Evolutionary conservation across 257 asterid species (phyloP).

Genomic region (Asclepias syriaca): DNA sequence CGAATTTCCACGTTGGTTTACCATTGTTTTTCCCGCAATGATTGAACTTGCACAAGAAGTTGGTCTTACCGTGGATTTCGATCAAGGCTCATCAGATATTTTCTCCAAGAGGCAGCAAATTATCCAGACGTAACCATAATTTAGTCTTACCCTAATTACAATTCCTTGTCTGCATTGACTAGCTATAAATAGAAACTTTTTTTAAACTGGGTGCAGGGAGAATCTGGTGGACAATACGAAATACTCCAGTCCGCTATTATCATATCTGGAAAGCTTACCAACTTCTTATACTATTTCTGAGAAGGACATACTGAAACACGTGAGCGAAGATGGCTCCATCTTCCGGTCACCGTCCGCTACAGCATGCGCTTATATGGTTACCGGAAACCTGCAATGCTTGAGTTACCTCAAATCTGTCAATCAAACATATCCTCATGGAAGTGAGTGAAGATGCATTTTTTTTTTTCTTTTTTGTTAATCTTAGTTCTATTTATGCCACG

Average conservation of each 20-base stretch:
- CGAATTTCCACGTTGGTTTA: conserved; percentile 41
- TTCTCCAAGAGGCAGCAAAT: conserved; percentile 27
- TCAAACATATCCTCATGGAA: conserved; percentile 42
- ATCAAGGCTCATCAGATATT: conserved; percentile 16
- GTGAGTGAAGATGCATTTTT: conserved; percentile 1
- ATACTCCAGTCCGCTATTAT: conserved; percentile 25
- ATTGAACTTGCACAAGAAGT: conserved; percentile 34
- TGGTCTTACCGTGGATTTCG: conserved; percentile 24
- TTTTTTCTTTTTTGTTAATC: background rate
- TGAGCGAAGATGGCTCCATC: conserved; percentile 37
- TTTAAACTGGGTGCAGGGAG: conserved; percentile 21
- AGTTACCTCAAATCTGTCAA: conserved; percentile 32
- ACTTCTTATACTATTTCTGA: conserved; percentile 1
- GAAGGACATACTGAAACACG: conserved; percentile 9
- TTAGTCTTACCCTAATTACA: too few relatives aligned
- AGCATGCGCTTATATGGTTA: conserved; percentile 38
- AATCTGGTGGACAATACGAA: conserved; percentile 12
- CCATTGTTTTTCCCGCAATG: conserved; percentile 44
- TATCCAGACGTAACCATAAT: conserved; percentile 22
- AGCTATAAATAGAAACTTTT: background rate
- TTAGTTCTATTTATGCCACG: too few relatives aligned
- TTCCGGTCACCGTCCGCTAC: conserved; percentile 53
- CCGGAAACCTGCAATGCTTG: conserved; percentile 25
- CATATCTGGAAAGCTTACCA: conserved; percentile 41
- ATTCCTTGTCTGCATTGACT: background rate